These are phyloP conservation scores for Brassica cretica DNA, from an alignment of 345 rosid genomes.

Conservation along the genomic window DNA sequence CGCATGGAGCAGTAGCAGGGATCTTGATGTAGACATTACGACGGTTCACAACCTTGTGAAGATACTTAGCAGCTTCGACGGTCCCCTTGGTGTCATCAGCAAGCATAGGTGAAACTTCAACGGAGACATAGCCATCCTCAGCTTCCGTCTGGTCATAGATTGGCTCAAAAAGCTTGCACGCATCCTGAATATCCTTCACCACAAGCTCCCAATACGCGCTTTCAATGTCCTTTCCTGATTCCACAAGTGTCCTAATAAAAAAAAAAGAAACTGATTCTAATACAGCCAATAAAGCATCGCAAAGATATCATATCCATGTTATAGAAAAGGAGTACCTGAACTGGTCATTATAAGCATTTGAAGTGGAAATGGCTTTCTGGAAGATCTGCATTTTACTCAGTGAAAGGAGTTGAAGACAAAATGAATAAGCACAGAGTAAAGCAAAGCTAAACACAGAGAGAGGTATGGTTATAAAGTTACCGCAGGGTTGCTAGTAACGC, in stretches of 20 bases:
- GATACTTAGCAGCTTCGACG: slow-evolving; percentile 85
- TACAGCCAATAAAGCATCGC: neutral
- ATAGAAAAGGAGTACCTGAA: slow-evolving; percentile 58
- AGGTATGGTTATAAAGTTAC: slow-evolving; percentile 38
- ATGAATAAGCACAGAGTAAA: neutral
- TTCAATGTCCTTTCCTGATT: slow-evolving; percentile 87
- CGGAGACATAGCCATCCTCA: slow-evolving; percentile 95
- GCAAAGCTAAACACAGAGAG: neutral
- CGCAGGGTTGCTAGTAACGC: slow-evolving; percentile 98
- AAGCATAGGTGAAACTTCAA: slow-evolving; percentile 94
- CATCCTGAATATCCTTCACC: slow-evolving; percentile 96
- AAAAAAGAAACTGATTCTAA: neutral
- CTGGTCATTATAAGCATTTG: slow-evolving; percentile 94
- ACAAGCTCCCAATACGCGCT: slow-evolving; percentile 96
- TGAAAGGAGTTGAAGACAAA: neutral
- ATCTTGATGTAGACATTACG: slow-evolving; percentile 92
- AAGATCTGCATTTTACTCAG: slow-evolving; percentile 67
- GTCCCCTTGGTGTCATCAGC: slow-evolving; percentile 90
- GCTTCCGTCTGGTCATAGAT: slow-evolving; percentile 89
- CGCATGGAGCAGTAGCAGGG: slow-evolving; percentile 91
- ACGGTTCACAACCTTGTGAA: slow-evolving; percentile 81
- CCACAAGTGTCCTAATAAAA: slow-evolving; percentile 67
- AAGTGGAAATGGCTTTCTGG: slow-evolving; percentile 96
- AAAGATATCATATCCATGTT: neutral
- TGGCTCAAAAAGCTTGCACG: slow-evolving; percentile 92